Base-by-base conservation (phyloP, 768 basidiomycete species). In the Myochromella boudieri region DNA sequence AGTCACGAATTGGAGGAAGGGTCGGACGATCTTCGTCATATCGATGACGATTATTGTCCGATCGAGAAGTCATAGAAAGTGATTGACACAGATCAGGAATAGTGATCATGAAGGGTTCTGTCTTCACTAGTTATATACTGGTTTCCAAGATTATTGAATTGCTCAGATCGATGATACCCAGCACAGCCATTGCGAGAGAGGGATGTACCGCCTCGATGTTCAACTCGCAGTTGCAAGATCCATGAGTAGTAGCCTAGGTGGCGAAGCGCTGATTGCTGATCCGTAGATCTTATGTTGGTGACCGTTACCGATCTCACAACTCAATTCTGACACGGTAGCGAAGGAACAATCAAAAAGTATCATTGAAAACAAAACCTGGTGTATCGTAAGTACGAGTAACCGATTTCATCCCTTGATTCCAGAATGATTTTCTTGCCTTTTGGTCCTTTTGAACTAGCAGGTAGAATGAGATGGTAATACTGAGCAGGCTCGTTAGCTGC, bases 1-100 rank as follows among this genome's bases (percentile, higher is more conserved):
- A 66, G 63, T 84, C 82, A 40, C 83, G 81, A 45, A 88, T 86
- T 37, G 84, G 76, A 31, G 86, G 86, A 48, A 88, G 80, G 12
- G 79, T 84, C 44, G 82, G 82, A 34, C 84, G 77, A 50, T 69
- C 64, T 45, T 58, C 55, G 24, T 50, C 31, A 48, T 18, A 15
- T 44, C 53, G 55, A 42, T 51, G 56, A 48, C 52, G 56, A 58
- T 61, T 63, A 55, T 64, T 59, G 51, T 64, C 60, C 38, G 65
- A 52, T 46, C 60, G 51, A 49, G 60, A 57, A 45, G 60, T 52
- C 64, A 67, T 67, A 44, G 36, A 6, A 24, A 40, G 33, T 47
- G 45, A 33, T 27, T 41, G 46, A 45, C 46, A 22, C 34, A 25
- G 25, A 21, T 17, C 31, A 39, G 29, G 37, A 45, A 37, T 28